Evolutionary conservation across 176 grass and related monocot species (phyloP), one percentile per base, ranked within the genome.

Genomic region (Avena atlantica): DNA sequence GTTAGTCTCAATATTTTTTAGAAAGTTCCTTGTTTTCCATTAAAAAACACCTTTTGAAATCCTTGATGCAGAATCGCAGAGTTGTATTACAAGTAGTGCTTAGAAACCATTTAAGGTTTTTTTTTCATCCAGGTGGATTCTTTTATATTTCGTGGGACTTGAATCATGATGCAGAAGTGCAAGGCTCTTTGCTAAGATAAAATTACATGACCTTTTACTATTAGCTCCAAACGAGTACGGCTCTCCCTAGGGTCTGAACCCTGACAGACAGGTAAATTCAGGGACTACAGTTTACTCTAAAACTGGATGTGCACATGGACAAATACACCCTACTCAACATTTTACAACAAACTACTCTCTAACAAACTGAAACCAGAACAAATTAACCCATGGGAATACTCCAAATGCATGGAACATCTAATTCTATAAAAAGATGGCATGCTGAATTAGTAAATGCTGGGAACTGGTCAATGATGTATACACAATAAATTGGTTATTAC

Each of bases 271-370:
- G 44, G 44, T 47, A 47, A 47, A 47, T 47, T 78, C 24, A 60
- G 73, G 42, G 16, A 45, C 25, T 37, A 40, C 45, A 40, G 4
- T 20, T 50, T 9, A 48, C 25, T 83, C 3, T 72, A 83, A 16
- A 83, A 57, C 49, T 5, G 14, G 14, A 29, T 40, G 42, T 83
- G 67, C 7, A 48, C 53, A 47, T 60, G 37, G 40, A 58, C 13
- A 74, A 74, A 74, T 47, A 58, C 15, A 76, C 8, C 45, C 60
- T 63, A 84, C 17, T 76, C 19, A 76, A 4, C 2, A 31, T 2
- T 76, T 76, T 4, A 71, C 24, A 62, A 36, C 17, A 84, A 50
- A 75, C 47, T 76, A 76, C 24, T 63, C 25, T 84, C 57, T 64
- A 4, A 21, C 12, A 84, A 74, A 51, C 23, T 75, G 64, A 76